Evolutionary conservation across 1,284 basidiomycete species (phyloP).

Genomic region (Puccinia coronata): DNA sequence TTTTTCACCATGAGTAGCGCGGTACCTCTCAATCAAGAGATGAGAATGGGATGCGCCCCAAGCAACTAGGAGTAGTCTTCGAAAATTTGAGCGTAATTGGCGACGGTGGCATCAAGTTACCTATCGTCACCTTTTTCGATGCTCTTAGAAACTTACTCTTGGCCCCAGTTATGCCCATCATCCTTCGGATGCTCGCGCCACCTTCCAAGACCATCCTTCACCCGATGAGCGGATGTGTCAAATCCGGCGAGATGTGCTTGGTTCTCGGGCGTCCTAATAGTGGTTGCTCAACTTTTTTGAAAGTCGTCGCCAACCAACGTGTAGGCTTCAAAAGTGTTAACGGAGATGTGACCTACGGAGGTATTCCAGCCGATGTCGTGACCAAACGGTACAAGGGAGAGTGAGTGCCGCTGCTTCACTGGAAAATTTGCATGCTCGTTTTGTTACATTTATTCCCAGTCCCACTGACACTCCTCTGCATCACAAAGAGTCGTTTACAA

Average conservation of each 20-base stretch:
- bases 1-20: neutral
- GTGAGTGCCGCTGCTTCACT: neutral
- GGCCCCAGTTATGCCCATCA: constrained; percentile 62
- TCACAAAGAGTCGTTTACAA: constrained; percentile 51
- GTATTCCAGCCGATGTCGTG: constrained; percentile 59
- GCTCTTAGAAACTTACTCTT: constrained; percentile 67
- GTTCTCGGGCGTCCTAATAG: constrained; percentile 65
- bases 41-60: constrained; percentile 61
- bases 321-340: constrained; percentile 58
- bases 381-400: constrained; percentile 44
- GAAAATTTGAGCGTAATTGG: constrained; percentile 74
- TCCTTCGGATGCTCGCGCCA: constrained; percentile 52
- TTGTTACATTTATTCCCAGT: no score
- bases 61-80: constrained; percentile 75
- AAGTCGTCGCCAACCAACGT: constrained; percentile 59
- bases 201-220: constrained; percentile 56
- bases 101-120: constrained; percentile 64
- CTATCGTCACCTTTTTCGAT: constrained; percentile 62
- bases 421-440: no score
- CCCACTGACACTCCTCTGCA: neutral
- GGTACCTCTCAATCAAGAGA: neutral
- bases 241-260: constrained; percentile 67
- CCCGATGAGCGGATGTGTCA: constrained; percentile 73
- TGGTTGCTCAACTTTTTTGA: constrained; percentile 59
- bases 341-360: constrained; percentile 71